A percentile compares a stretch with the other conserved stretches of the same genome.
Conservation (phyloP, 1,284 basidiomycete genomes). For the Papiliotrema flavescens region DNA sequence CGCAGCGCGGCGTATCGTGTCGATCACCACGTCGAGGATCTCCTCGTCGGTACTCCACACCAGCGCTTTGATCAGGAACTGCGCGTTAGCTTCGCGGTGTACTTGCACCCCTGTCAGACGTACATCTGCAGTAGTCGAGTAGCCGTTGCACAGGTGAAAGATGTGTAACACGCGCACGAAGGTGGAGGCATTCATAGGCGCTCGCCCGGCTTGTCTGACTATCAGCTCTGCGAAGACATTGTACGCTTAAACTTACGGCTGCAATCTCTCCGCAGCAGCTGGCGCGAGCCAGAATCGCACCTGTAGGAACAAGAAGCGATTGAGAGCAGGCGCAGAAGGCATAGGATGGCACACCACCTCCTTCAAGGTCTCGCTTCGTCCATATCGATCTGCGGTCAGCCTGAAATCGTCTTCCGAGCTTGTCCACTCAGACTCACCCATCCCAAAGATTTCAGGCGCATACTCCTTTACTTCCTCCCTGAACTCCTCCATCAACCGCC, state of each 20-base stretch:
- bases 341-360: constrained; percentile 24
- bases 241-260: constrained; percentile 13
- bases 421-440: constrained; percentile 25
- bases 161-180: constrained; percentile 39
- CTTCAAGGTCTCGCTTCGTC: constrained; percentile 9
- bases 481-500: constrained; percentile 22
- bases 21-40: constrained; percentile 36
- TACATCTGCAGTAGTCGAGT: constrained; percentile 40
- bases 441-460: constrained; percentile 43
- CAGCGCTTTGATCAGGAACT: constrained; percentile 28
- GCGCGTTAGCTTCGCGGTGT: constrained; percentile 11
- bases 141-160: constrained; percentile 33
- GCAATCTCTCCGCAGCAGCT: constrained; percentile 23
- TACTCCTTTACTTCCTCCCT: constrained; percentile 40
- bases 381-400: constrained; percentile 15
- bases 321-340: constrained; percentile 23
- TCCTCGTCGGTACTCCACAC: constrained; percentile 34
- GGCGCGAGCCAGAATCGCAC: constrained; percentile 39
- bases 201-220: constrained; percentile 18
- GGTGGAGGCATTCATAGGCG: constrained; percentile 38
- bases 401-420: constrained; percentile 12
- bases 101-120: constrained; percentile 1
- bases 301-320: constrained; percentile 37
- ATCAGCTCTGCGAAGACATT: background rate
- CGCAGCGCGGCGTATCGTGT: constrained; percentile 37